Percentiles rank a stretch among this genome's conserved stretches.
phyloP scores from a whole-genome alignment of 805 yeast species.

The Candida loeiensis region DNA sequence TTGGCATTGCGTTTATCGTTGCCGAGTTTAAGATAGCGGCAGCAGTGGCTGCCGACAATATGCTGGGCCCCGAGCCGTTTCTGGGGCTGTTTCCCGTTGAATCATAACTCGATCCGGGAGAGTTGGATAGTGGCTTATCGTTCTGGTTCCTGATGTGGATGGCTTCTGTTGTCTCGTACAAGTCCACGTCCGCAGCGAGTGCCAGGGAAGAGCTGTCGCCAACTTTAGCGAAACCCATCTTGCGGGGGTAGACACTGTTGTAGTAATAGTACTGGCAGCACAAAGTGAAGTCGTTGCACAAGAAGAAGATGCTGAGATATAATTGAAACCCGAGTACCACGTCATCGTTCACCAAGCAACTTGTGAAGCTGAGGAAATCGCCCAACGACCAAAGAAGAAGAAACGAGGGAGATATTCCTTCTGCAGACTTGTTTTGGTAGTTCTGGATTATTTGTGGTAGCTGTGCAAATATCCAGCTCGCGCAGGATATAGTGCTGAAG shows the following conservation, averaged over 20 bases:
- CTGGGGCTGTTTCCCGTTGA: constrained; percentile 9
- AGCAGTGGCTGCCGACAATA: constrained; percentile 8
- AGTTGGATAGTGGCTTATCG: constrained; percentile 2
- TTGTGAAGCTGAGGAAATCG: constrained; percentile 33
- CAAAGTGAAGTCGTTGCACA: constrained; percentile 36
- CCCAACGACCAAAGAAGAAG: constrained; percentile 64
- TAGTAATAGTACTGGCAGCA: constrained; percentile 43
- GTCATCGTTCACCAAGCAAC: constrained; percentile 35
- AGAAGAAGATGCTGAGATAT: constrained; percentile 37
- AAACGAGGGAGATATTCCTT: constrained; percentile 61
- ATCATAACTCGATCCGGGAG: constrained; percentile 14
- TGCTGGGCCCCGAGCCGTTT: constrained; percentile 4
- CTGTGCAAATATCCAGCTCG: constrained; percentile 72
- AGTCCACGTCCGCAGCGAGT: constrained; percentile 3
- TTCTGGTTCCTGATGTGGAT: constrained; percentile 13
- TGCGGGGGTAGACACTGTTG: constrained; percentile 32
- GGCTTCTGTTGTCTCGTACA: constrained; percentile 7
- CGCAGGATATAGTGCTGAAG: constrained; percentile 36
- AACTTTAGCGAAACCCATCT: constrained; percentile 4
- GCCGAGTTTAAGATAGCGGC: constrained; percentile 15
- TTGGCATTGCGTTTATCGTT: constrained; percentile 12
- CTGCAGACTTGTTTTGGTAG: constrained; percentile 57
- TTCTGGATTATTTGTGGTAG: constrained; percentile 65
- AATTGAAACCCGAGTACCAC: constrained; percentile 37
- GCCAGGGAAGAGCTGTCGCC: background rate